These are phyloP conservation scores for Hypoxylon intermedium DNA, from an alignment of 495 filamentous ascomycete species.

Conservation along the genomic window DNA sequence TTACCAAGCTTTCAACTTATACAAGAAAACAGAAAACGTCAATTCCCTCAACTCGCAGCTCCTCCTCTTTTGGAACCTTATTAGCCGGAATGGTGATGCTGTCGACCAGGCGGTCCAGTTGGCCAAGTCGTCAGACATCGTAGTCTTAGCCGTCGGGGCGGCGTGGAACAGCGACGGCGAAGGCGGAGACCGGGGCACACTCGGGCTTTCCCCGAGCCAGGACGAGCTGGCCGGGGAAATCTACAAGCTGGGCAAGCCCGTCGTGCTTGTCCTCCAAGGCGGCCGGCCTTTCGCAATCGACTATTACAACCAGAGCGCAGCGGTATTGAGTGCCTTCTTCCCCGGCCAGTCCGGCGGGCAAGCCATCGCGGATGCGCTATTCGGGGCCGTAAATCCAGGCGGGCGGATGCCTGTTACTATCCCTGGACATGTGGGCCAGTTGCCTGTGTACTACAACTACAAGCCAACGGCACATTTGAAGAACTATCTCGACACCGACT, in stretches of 20 bases:
- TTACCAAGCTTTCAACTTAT: slow-evolving; percentile 54
- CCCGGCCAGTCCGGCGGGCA: slow-evolving; percentile 57
- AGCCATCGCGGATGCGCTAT: slow-evolving; percentile 55
- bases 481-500: slow-evolving; percentile 45
- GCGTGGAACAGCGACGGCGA: slow-evolving; percentile 57
- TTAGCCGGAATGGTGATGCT: slow-evolving; percentile 44
- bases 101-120: slow-evolving; percentile 45
- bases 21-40: slow-evolving; percentile 49
- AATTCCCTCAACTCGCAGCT: slow-evolving; percentile 54
- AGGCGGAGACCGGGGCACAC: slow-evolving; percentile 50
- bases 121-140: slow-evolving; percentile 47
- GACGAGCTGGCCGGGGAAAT: slow-evolving; percentile 45
- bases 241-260: slow-evolving; percentile 49
- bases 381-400: slow-evolving; percentile 53
- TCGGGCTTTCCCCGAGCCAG: slow-evolving; percentile 46
- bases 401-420: slow-evolving; percentile 51
- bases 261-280: slow-evolving; percentile 52
- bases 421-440: slow-evolving; percentile 46
- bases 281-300: slow-evolving; percentile 53
- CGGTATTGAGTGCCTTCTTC: slow-evolving; percentile 50
- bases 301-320: slow-evolving; percentile 46
- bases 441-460: slow-evolving; percentile 52
- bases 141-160: slow-evolving; percentile 52
- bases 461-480: slow-evolving; percentile 42
- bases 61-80: slow-evolving; percentile 56